Base-by-base conservation (phyloP, 2,329 filamentous ascomycete genomes). In the Pseudogymnoascus sp. region DNA sequence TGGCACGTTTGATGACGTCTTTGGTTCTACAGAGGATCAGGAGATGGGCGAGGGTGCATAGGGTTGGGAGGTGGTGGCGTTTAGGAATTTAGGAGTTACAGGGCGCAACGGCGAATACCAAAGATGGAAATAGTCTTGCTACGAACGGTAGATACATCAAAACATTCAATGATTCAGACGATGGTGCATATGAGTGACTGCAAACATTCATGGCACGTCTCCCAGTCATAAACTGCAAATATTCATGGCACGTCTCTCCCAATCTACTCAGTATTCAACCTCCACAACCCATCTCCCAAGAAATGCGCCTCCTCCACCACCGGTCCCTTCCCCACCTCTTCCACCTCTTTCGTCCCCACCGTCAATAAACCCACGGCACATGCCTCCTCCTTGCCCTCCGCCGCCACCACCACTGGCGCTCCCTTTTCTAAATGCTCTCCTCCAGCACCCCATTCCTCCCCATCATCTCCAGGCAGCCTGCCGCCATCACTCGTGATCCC, bases 281-380 rank as follows among this genome's bases (percentile, higher is more conserved):
- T 89, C 94, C 94, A 99, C 67, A 99, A 76, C 15, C 92, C 94
- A 77, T 99, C 94, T 0, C 94, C 94, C 59, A 97, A 73, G 76
- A 87, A 97, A 80, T 99, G 94, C 30, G 90, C 90, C 63, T 91
- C 88, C 77, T 97, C 92, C 66, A 97, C 89, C 13, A 92, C 94
- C 5, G 92, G 89, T 0, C 94, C 94, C 77, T 97, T 97, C 65
- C 90, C 91, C 76, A 92, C 92, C 65, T 84, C 86, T 82, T 94
- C 96, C 72, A 96, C 92, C 74, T 96, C 91, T 73, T 86, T 85
- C 0, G 94, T 96, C 2, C 91, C 88, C 69, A 87, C 84, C 68
- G 90, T 90, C 71, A 99, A 71, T 64, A 88, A 77, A 0, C 94
- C 94, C 0, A 99, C 87, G 60, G 95, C 83, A 73, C 92, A 96